Evolutionary conservation across 1,284 basidiomycete species (phyloP).

Genomic region (Trichosporon sp.): DNA sequence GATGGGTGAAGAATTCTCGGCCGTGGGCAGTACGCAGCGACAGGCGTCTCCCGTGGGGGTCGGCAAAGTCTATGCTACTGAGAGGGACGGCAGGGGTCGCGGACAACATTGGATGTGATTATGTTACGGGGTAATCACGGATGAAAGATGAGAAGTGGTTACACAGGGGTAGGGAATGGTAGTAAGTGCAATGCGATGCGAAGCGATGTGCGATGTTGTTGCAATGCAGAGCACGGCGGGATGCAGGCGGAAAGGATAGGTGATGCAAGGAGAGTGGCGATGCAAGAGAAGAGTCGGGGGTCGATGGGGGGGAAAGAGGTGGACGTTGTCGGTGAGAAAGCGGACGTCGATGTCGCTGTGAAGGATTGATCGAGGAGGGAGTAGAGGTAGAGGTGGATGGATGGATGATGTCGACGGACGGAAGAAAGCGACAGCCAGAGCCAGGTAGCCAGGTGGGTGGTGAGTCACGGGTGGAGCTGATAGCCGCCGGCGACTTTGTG

Average conservation of each 20-base stretch:
- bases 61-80: slow-evolving; percentile 33
- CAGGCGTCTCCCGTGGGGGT: slow-evolving; percentile 27
- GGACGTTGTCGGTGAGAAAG: background rate
- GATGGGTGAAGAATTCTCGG: slow-evolving; percentile 37
- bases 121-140: no score
- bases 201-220: no score
- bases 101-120: slow-evolving; percentile 38
- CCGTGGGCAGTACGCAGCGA: slow-evolving; percentile 42
- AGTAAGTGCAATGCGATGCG: no score
- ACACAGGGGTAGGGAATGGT: no score
- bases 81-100: slow-evolving; percentile 44
- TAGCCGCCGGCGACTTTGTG: background rate
- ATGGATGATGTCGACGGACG: background rate
- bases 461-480: background rate
- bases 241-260: background rate
- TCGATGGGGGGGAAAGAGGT: no score
- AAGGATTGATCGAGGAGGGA: background rate
- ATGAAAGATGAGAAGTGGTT: no score
- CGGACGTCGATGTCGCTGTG: background rate
- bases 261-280: background rate
- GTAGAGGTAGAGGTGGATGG: background rate
- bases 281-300: no score
- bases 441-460: no score
- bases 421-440: no score
- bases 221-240: no score